A percentile compares a stretch with the other conserved stretches of the same genome.
phyloP scores from a whole-genome alignment of 1,284 basidiomycete genomes.

The Caloboletus firmus region DNA sequence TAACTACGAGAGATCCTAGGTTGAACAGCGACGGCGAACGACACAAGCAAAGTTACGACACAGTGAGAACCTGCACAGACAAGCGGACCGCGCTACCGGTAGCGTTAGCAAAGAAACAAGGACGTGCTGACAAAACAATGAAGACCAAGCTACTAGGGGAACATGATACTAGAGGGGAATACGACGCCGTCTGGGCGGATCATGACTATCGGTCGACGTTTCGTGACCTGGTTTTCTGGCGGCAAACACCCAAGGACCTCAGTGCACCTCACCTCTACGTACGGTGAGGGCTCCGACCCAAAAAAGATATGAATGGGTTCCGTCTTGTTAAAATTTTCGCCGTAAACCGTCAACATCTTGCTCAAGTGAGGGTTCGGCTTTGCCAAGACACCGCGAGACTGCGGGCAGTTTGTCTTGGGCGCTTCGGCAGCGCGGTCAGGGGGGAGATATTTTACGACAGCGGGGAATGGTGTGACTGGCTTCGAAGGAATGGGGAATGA shows the following conservation, averaged over 20 bases:
- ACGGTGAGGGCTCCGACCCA: slow-evolving; percentile 82
- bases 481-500: slow-evolving; percentile 77
- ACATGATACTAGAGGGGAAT: slow-evolving; percentile 84
- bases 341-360: slow-evolving; percentile 84
- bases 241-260: slow-evolving; percentile 82
- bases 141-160: slow-evolving; percentile 57
- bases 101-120: slow-evolving; percentile 25
- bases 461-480: slow-evolving; percentile 85
- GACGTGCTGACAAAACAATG: slow-evolving; percentile 11
- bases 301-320: slow-evolving; percentile 84
- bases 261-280: slow-evolving; percentile 85
- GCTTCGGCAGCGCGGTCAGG: slow-evolving; percentile 78
- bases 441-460: slow-evolving; percentile 80
- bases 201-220: slow-evolving; percentile 79
- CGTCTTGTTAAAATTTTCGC: slow-evolving; percentile 84
- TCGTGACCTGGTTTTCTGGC: slow-evolving; percentile 60
- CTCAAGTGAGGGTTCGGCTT: slow-evolving; percentile 71
- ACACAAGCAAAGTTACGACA: slow-evolving; percentile 19
- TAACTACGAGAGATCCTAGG: slow-evolving; percentile 36
- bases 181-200: slow-evolving; percentile 89
- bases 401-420: slow-evolving; percentile 63
- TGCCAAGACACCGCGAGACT: slow-evolving; percentile 62
- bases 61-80: slow-evolving; percentile 23
- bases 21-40: slow-evolving; percentile 26
- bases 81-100: slow-evolving; percentile 33